Conservation (phyloP, 1,139 yeast genomes). For the Saccharomyces hybrid region DNA sequence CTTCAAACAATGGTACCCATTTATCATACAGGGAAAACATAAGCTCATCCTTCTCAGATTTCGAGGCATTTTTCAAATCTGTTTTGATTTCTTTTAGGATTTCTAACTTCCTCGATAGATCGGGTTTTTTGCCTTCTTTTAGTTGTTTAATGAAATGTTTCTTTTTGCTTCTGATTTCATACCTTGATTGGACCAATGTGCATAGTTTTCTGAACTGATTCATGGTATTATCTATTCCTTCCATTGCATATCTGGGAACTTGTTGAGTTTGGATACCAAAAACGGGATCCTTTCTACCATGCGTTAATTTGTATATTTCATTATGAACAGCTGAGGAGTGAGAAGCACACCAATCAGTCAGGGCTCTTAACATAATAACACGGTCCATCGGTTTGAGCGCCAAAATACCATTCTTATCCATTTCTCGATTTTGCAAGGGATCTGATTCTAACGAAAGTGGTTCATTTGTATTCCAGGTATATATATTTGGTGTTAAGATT, state of each 20-base stretch:
- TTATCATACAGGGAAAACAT: constrained; percentile 18
- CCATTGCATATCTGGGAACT: constrained; percentile 26
- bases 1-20: constrained; percentile 25
- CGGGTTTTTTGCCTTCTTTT: constrained; percentile 25
- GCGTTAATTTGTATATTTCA: constrained; percentile 31
- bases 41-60: constrained; percentile 15
- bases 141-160: constrained; percentile 28
- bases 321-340: constrained; percentile 40
- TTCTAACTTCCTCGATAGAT: constrained; percentile 18
- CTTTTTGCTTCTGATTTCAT: constrained; percentile 26
- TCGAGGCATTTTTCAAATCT: constrained; percentile 11
- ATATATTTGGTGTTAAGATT: constrained; percentile 27
- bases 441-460: constrained; percentile 23
- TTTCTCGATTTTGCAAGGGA: constrained; percentile 33
- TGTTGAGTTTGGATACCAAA: constrained; percentile 30
- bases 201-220: constrained; percentile 24
- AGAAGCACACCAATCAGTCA: constrained; percentile 45
- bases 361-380: constrained; percentile 39
- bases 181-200: constrained; percentile 20
- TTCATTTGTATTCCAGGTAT: constrained; percentile 19
- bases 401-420: constrained; percentile 40
- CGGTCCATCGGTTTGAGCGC: constrained; percentile 44
- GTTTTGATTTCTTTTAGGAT: constrained; percentile 22
- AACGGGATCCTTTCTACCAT: constrained; percentile 27
- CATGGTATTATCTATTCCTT: constrained; percentile 23